These are phyloP conservation scores for Veloporphyrellus conicus DNA, from an alignment of 1,284 basidiomycete species.

Conservation along the genomic window DNA sequence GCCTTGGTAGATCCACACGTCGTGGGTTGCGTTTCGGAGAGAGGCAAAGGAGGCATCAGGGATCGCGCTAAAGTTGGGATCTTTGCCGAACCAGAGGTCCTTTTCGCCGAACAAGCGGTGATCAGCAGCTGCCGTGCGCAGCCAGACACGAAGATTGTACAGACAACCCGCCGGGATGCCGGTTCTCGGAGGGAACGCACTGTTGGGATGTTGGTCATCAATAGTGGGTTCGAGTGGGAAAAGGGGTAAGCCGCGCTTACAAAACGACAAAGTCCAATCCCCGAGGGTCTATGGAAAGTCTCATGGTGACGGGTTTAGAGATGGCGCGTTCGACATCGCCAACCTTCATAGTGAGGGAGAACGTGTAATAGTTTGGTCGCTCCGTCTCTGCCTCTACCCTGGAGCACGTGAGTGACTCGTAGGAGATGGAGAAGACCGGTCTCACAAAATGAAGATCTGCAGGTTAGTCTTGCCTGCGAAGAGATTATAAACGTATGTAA, in stretches of 20 bases:
- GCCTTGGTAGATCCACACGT: constrained; percentile 48
- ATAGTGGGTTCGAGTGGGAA: not conserved
- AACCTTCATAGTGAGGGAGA: constrained; percentile 49
- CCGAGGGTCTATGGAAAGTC: constrained; percentile 48
- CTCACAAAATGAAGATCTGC: constrained; percentile 32
- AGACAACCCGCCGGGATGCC: constrained; percentile 47
- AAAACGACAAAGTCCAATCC: constrained; percentile 54
- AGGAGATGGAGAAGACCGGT: not conserved
- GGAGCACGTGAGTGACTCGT: constrained; percentile 4
- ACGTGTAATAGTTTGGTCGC: constrained; percentile 41
- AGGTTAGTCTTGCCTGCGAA: constrained; percentile 14
- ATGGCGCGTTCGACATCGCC: constrained; percentile 51
- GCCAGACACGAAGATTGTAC: constrained; percentile 55
- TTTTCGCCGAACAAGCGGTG: constrained; percentile 58
- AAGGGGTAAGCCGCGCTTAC: constrained; percentile 31
- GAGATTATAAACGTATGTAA: constrained; percentile 31
- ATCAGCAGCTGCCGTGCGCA: constrained; percentile 48
- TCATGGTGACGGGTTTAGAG: constrained; percentile 42
- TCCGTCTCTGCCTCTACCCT: constrained; percentile 52
- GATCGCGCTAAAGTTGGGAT: constrained; percentile 55
- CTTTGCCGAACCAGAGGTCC: constrained; percentile 56
- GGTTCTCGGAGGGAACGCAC: constrained; percentile 53
- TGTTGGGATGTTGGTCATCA: constrained; percentile 20
- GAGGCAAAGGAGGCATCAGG: constrained; percentile 51
- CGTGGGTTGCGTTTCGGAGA: constrained; percentile 38